A percentile compares a stretch with the other conserved stretches of the same genome.
Conservation (phyloP, 2,329 filamentous ascomycete species). For the Nothomitra cinnamomea region DNA sequence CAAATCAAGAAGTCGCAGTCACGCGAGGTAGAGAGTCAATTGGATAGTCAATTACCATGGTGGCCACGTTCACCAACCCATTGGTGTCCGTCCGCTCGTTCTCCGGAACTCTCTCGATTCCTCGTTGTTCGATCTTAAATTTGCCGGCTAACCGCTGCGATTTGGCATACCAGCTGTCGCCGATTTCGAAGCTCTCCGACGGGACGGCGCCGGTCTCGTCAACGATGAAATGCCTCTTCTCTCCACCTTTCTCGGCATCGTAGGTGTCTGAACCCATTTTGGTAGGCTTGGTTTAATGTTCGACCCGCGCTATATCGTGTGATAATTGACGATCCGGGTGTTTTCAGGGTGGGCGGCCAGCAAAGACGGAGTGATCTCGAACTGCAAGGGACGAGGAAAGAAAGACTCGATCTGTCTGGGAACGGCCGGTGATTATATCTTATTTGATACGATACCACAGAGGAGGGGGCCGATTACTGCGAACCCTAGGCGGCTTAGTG, state of each 20-base stretch:
- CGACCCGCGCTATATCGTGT: no score
- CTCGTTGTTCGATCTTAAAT: constrained; percentile 54
- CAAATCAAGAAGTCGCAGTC: no score
- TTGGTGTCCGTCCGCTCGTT: constrained; percentile 46
- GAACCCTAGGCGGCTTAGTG: no score
- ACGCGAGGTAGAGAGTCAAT: not conserved
- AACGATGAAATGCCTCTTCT: constrained; percentile 13
- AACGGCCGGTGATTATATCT: no score
- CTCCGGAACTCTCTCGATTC: constrained; percentile 57
- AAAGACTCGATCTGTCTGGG: no score
- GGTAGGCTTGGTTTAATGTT: no score
- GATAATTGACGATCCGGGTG: no score
- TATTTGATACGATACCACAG: no score
- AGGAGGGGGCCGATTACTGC: no score
- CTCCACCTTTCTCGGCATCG: constrained; percentile 9
- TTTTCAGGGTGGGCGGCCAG: no score
- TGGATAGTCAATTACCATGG: constrained; percentile 39
- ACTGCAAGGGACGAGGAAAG: no score
- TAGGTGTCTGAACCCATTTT: not conserved
- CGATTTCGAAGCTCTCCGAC: constrained; percentile 41
- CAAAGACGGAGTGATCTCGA: no score
- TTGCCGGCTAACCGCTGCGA: constrained; percentile 45
- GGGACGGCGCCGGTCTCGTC: constrained; percentile 33
- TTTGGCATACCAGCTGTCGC: constrained; percentile 37
- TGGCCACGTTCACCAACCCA: constrained; percentile 49